A percentile compares a stretch with the other conserved stretches of the same genome.
These are phyloP conservation scores for Aspergillus glaucus DNA, from an alignment of 2,329 filamentous ascomycete genomes.

Conservation along the genomic window DNA sequence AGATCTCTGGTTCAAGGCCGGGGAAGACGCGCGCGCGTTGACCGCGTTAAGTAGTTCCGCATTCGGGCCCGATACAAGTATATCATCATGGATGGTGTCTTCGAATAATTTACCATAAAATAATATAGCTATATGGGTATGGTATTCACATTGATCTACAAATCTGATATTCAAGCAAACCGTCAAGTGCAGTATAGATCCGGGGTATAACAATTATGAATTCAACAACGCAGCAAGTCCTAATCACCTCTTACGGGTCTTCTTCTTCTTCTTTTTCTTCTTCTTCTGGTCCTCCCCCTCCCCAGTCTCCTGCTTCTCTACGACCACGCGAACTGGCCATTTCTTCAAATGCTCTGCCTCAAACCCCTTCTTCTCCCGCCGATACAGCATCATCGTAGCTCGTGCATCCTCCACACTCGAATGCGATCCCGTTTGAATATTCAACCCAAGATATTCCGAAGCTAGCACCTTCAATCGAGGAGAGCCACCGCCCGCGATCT, in stretches of 20 bases:
- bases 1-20: not conserved
- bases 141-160: not conserved
- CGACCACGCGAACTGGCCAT: slow-evolving; percentile 46
- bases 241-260: slow-evolving; percentile 36
- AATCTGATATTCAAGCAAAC: slow-evolving; percentile 2
- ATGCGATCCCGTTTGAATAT: slow-evolving; percentile 57
- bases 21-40: slow-evolving; percentile 23
- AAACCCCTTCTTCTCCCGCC: slow-evolving; percentile 75
- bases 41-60: slow-evolving; percentile 24
- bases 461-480: slow-evolving; percentile 53
- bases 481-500: slow-evolving; percentile 45
- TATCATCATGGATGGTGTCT: no score
- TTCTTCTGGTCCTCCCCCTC: slow-evolving; percentile 39
- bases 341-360: slow-evolving; percentile 71
- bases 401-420: slow-evolving; percentile 69
- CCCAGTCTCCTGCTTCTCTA: slow-evolving; percentile 25
- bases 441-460: slow-evolving; percentile 51
- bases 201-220: slow-evolving; percentile 10
- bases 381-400: slow-evolving; percentile 83
- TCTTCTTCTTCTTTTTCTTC: slow-evolving; percentile 46
- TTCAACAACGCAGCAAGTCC: not conserved
- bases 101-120: no score
- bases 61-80: no score
- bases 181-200: slow-evolving; percentile 3
- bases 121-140: not conserved